Evolutionary conservation across 257 asterid species (phyloP).

Genomic region (Verbena officinalis): DNA sequence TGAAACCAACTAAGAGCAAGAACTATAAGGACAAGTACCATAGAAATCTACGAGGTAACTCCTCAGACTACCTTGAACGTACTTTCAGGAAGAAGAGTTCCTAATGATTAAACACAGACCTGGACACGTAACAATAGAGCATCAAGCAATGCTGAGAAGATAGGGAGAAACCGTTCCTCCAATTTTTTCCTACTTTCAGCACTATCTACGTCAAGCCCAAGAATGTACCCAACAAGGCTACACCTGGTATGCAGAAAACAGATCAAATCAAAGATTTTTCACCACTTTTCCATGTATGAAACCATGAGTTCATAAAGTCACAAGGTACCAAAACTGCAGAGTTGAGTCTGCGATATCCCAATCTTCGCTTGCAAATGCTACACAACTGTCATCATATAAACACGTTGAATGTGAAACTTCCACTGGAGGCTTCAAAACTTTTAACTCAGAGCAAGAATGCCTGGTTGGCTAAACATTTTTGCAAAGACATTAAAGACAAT

Average conservation of each 20-base stretch:
- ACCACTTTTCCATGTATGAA: not conserved
- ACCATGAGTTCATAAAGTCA: slow-evolving; percentile 19
- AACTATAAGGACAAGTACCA: not conserved
- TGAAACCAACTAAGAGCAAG: slow-evolving; percentile 8
- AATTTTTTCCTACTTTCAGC: slow-evolving; percentile 52
- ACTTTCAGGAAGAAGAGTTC: slow-evolving; percentile 4
- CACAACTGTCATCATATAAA: slow-evolving; percentile 62
- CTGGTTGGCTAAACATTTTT: slow-evolving; percentile 3
- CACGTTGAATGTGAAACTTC: slow-evolving; percentile 19
- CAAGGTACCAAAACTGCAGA: slow-evolving; percentile 77
- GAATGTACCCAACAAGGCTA: slow-evolving; percentile 72
- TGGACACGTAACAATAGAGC: slow-evolving; percentile 77
- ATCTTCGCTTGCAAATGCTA: slow-evolving; percentile 76
- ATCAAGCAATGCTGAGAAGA: slow-evolving; percentile 73
- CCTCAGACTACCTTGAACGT: not conserved
- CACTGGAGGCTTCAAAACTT: slow-evolving; percentile 11
- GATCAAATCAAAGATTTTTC: slow-evolving; percentile 22
- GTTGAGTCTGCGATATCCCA: slow-evolving; percentile 95
- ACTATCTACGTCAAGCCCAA: slow-evolving; percentile 55
- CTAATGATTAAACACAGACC: slow-evolving; percentile 45
- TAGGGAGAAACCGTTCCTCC: slow-evolving; percentile 59
- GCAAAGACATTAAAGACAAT: slow-evolving; percentile 22
- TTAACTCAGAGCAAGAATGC: slow-evolving; percentile 1
- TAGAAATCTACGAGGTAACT: not conserved
- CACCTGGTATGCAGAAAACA: slow-evolving; percentile 56